Evolutionary conservation across 495 filamentous ascomycete species (phyloP).

Genomic region (Daldinia concentrica): DNA sequence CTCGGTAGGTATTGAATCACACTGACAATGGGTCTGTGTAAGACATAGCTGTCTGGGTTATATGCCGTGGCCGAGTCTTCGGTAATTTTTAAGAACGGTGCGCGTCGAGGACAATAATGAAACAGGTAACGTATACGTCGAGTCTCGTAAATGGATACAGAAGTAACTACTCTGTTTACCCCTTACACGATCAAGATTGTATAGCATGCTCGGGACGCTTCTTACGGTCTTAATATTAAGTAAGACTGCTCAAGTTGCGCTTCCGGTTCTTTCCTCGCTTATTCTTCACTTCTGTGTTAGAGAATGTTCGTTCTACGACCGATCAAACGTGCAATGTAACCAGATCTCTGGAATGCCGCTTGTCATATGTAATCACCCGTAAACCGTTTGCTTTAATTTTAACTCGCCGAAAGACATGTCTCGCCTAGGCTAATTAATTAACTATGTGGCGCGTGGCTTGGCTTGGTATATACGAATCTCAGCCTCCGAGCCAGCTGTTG

Average conservation of each 20-base stretch:
- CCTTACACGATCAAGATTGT: too few species aligned
- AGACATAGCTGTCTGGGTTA: not conserved
- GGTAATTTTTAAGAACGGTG: not conserved
- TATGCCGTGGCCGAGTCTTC: not conserved
- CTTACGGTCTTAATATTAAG: not conserved
- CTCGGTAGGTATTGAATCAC: not conserved
- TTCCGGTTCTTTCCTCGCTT: not conserved
- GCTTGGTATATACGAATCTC: not conserved
- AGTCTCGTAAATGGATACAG: not conserved
- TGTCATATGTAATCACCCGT: conserved; percentile 26
- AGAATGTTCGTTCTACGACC: not conserved
- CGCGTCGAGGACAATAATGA: not conserved
- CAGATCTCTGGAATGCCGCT: conserved; percentile 17
- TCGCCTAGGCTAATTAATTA: not conserved
- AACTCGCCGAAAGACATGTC: not conserved
- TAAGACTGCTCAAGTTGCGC: not conserved
- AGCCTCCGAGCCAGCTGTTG: not conserved
- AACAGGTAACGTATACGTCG: not conserved
- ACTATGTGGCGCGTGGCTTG: not conserved
- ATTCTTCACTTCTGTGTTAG: conserved; percentile 3
- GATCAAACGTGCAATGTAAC: conserved; percentile 12
- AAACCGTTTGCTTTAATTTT: conserved; percentile 27
- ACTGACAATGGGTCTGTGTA: not conserved
- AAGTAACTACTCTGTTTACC: not conserved
- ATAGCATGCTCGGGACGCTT: not conserved